Base-by-base conservation (phyloP, 768 basidiomycete species). In the Amanita pallidorosea region DNA sequence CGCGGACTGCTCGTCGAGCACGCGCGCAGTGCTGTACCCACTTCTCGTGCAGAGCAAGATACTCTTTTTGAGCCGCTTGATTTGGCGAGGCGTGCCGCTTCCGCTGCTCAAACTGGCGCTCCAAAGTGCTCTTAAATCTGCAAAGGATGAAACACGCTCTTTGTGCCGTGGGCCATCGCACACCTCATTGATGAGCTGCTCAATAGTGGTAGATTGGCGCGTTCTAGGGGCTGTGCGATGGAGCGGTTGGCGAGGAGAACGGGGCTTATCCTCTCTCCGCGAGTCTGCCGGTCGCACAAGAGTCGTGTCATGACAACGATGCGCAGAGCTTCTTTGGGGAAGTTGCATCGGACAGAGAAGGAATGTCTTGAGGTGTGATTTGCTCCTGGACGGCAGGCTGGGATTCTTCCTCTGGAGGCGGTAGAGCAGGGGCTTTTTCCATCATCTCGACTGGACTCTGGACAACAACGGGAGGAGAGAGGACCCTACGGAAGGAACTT, bases 21-120 rank as follows among this genome's bases (percentile, higher is more conserved):
- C 68, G 12, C n/a, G 72, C 67, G 61, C 90, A 90, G 56, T 88
- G 84, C 2, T 70, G 71, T 25, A 79, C 52, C 91, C 91, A 95
- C 42, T 76, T 73, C 55, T 78, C 75, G 57, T 94, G 83, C 44
- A 86, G 69, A 12, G 65, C 59, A 48, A 80, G 59, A 61, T 95
- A 93, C 61, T 91, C 79, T 52, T 71, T 70, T 43, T 75, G 25
- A 93, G 68, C 17, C 64, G 69, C 36, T 72, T 60, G 17, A 74
- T 65, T 90, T 90, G 49, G 71, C 73, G 22, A 69, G 61, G 25
- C 82, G 62, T 44, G 67, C 62, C 5, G 66, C 66, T 55, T 81
- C 73, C 77, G 77, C 56, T 72, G 67, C 27, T 69, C 69, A 56
- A 89, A 79, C 53, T 72, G 76, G 53, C 74, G 69, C 37, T 71